Percentiles rank a stretch among this genome's conserved stretches.
phyloP scores from a whole-genome alignment of 352 stramenopile genomes.

The Blastocystis sp. region DNA sequence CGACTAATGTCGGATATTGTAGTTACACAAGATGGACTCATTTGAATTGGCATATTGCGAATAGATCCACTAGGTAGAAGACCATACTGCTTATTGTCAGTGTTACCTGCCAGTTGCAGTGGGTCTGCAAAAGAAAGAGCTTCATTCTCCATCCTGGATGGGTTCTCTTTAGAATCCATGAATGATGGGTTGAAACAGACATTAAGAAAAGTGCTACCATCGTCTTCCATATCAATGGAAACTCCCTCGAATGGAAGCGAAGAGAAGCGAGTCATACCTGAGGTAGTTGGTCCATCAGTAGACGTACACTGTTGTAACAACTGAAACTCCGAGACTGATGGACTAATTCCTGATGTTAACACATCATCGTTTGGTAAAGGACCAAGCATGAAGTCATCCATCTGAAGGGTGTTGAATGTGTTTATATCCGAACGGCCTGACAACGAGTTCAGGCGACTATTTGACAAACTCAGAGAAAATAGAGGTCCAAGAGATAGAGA shows the following conservation, averaged over 20 bases:
- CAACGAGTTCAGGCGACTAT: not conserved
- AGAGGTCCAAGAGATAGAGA: conserved; percentile 8
- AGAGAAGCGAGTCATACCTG: not conserved
- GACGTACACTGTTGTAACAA: not conserved
- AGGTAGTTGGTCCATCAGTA: no score
- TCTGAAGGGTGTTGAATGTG: not conserved
- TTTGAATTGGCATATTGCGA: not conserved
- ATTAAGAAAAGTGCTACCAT: no score
- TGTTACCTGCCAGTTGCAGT: not conserved
- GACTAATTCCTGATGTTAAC: not conserved
- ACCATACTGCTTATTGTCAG: not conserved
- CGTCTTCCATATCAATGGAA: no score
- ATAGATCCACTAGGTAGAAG: conserved; percentile 12
- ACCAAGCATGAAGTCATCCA: conserved; percentile 9
- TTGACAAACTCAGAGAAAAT: not conserved
- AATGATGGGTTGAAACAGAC: not conserved
- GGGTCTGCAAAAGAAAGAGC: conserved; percentile 28
- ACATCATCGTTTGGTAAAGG: not conserved
- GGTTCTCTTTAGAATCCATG: not conserved
- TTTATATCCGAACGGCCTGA: conserved; percentile 3
- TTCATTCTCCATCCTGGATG: not conserved
- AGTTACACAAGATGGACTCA: not conserved
- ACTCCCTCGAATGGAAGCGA: not conserved
- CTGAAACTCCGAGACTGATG: not conserved
- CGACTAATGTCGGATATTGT: not conserved